phyloP scores from a whole-genome alignment of 805 yeast species.

The Wickerhamiella allomyrinae region DNA sequence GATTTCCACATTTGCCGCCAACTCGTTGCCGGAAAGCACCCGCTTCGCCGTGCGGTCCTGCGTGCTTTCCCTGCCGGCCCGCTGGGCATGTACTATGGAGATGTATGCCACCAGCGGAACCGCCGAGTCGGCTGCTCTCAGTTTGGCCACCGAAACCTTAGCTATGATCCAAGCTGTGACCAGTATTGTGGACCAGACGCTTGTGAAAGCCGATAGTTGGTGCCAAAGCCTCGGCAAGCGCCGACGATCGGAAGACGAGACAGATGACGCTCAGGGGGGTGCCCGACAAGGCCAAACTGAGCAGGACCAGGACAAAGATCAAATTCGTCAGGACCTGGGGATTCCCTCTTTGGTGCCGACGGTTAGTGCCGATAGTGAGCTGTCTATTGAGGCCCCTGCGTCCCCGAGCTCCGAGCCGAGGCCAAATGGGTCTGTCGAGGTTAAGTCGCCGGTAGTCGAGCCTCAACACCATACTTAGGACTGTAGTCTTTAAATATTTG shows the following conservation, averaged over 20 bases:
- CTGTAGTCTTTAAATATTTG: too few relatives aligned
- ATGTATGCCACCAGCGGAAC: slow-evolving; percentile 14
- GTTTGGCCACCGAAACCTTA: slow-evolving; percentile 77
- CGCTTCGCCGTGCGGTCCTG: slow-evolving; percentile 69
- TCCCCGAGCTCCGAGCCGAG: too few relatives aligned
- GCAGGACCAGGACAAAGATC: slow-evolving; percentile 2
- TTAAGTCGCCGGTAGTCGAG: too few relatives aligned
- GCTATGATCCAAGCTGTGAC: slow-evolving; percentile 78
- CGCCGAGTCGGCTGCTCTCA: slow-evolving; percentile 54
- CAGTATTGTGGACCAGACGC: slow-evolving; percentile 68
- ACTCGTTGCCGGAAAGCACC: slow-evolving; percentile 61
- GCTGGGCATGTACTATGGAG: slow-evolving; percentile 41
- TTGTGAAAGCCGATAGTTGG: slow-evolving; percentile 81
- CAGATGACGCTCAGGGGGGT: too few relatives aligned
- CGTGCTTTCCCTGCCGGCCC: slow-evolving; percentile 57
- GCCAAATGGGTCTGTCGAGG: too few relatives aligned
- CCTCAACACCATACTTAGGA: too few relatives aligned
- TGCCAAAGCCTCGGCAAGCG: slow-evolving; percentile 25
- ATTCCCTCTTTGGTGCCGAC: neutral
- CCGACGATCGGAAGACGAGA: slow-evolving; percentile 5
- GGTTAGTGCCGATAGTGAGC: slow-evolving; percentile 1
- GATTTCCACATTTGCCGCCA: slow-evolving; percentile 73
- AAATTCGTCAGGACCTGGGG: slow-evolving; percentile 1
- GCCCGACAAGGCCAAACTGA: too few relatives aligned
- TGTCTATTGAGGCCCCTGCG: neutral